Percentiles rank a stretch among this genome's conserved stretches.
phyloP scores from a whole-genome alignment of 1,284 basidiomycete species.

The Pseudozyma sp. region DNA sequence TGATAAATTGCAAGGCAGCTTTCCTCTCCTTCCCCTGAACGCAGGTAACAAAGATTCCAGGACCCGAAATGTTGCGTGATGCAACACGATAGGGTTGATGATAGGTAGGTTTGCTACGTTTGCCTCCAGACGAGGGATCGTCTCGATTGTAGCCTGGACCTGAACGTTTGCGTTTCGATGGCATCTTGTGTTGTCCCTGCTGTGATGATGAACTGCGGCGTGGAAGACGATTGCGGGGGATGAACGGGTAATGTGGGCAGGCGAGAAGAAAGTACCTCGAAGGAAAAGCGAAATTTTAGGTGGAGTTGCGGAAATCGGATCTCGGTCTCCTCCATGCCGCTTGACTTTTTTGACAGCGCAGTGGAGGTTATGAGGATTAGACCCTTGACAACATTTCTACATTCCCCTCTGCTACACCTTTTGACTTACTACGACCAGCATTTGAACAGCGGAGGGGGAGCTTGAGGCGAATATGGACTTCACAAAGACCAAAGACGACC shows the following conservation, averaged over 20 bases:
- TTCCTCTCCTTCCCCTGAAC: slow-evolving; percentile 61
- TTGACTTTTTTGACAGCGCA: neutral
- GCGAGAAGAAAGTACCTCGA: neutral
- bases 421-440: neutral
- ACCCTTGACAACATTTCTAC: neutral
- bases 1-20: slow-evolving; percentile 60
- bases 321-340: no score
- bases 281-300: neutral
- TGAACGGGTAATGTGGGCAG: neutral
- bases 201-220: neutral
- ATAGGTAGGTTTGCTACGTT: slow-evolving; percentile 33
- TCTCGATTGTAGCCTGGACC: slow-evolving; percentile 45
- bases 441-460: neutral
- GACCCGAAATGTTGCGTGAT: slow-evolving; percentile 45
- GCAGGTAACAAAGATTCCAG: slow-evolving; percentile 61
- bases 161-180: slow-evolving; percentile 44
- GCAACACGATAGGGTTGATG: slow-evolving; percentile 36
- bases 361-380: neutral
- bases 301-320: slow-evolving; percentile 12
- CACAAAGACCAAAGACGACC: slow-evolving; percentile 21
- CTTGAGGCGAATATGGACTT: slow-evolving; percentile 18
- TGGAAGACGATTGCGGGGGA: neutral
- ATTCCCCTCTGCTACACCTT: neutral
- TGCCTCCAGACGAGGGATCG: slow-evolving; percentile 4
- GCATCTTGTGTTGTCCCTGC: slow-evolving; percentile 14